Percentiles rank a stretch among this genome's conserved stretches.
Conservation (phyloP, 2,329 filamentous ascomycete species). For the Paecilomyces sp. region DNA sequence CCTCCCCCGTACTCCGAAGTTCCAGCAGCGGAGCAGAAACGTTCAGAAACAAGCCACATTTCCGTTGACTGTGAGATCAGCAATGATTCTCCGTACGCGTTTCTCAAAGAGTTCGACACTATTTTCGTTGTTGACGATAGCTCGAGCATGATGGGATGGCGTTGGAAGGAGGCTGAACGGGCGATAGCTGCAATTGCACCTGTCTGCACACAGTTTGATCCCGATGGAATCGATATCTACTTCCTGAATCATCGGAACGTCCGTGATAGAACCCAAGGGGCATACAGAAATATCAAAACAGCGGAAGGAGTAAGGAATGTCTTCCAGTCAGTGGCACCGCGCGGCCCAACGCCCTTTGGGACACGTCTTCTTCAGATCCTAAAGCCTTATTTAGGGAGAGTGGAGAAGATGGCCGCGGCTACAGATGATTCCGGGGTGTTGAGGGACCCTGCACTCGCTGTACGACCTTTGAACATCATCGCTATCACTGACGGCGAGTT, state of each 20-base stretch:
- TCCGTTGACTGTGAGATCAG: constrained; percentile 35
- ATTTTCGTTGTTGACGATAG: constrained; percentile 88
- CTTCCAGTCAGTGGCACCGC: constrained; percentile 61
- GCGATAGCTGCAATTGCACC: constrained; percentile 70
- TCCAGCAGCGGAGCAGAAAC: constrained; percentile 25
- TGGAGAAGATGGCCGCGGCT: constrained; percentile 37
- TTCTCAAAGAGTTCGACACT: constrained; percentile 75
- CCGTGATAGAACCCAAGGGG: constrained; percentile 38
- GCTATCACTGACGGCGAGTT: constrained; percentile 85
- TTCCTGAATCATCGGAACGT: constrained; percentile 66
- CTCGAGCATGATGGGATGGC: constrained; percentile 71
- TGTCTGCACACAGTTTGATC: constrained; percentile 72
- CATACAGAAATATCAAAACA: constrained; percentile 59
- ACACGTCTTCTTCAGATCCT: constrained; percentile 64
- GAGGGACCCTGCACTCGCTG: constrained; percentile 23
- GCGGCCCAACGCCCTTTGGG: constrained; percentile 67
- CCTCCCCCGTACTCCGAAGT: constrained; percentile 3
- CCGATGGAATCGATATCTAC: constrained; percentile 82
- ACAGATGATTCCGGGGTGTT: constrained; percentile 26
- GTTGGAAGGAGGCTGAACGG: constrained; percentile 66
- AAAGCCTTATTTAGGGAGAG: constrained; percentile 58
- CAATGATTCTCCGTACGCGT: constrained; percentile 63
- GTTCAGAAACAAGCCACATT: constrained; percentile 14
- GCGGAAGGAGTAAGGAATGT: constrained; percentile 56
- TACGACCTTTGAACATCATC: constrained; percentile 84